Percentiles rank a stretch among this genome's conserved stretches.
Evolutionary conservation across 495 filamentous ascomycete genomes (phyloP).

Genomic region (Tuber aestivum): DNA sequence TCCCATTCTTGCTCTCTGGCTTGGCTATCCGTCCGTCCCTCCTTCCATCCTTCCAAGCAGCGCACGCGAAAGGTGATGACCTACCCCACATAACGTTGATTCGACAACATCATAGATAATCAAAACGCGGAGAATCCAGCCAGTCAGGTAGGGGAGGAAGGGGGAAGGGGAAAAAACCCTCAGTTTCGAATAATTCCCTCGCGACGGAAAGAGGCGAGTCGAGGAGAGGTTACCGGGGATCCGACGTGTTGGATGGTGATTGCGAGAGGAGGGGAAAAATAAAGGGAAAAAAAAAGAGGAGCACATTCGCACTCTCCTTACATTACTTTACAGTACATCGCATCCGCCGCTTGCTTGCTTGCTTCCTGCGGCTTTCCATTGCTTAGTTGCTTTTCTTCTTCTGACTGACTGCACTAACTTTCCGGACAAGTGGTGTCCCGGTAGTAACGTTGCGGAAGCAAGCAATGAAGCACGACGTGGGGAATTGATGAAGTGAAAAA

Average conservation of each 20-base stretch:
- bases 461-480: neutral
- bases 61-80: neutral
- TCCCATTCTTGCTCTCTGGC: neutral
- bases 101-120: neutral
- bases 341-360: slow-evolving; percentile 5
- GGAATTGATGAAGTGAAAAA: neutral
- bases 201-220: slow-evolving; percentile 1
- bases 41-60: neutral
- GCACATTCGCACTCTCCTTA: neutral
- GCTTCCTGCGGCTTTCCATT: neutral
- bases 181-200: slow-evolving; percentile 7
- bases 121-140: neutral
- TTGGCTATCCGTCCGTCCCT: neutral
- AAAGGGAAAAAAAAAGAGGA: neutral
- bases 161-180: neutral
- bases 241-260: slow-evolving; percentile 1
- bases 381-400: neutral
- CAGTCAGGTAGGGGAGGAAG: neutral
- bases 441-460: neutral
- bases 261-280: neutral
- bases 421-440: neutral
- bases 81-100: slow-evolving; percentile 2
- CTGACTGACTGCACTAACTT: neutral
- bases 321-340: neutral
- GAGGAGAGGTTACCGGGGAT: neutral